Percentiles rank a stretch among this genome's conserved stretches.
Evolutionary conservation across 371 early-diverging fungal species (phyloP).

Genomic region (Circinella umbellata): DNA sequence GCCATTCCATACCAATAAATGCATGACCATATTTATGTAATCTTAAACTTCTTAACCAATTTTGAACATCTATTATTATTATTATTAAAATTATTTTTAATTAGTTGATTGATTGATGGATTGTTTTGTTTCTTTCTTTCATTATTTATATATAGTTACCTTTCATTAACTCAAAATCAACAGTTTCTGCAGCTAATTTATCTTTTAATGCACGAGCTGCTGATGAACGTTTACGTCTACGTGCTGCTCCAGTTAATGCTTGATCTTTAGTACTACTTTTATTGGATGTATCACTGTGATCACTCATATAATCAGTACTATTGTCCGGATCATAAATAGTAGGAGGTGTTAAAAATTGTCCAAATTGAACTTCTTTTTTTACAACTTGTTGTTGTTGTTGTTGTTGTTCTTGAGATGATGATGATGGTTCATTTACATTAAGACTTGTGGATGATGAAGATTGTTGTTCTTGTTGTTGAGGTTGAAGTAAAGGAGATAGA

Average conservation of each 20-base stretch:
- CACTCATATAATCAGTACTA: slow-evolving; percentile 52
- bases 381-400: slow-evolving; percentile 19
- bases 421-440: neutral
- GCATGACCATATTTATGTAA: slow-evolving; percentile 94
- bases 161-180: slow-evolving; percentile 79
- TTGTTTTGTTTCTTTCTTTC: too few relatives aligned
- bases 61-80: slow-evolving; percentile 81
- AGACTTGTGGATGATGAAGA: too few relatives aligned
- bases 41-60: slow-evolving; percentile 89
- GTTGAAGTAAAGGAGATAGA: neutral
- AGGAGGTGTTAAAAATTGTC: slow-evolving; percentile 34
- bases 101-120: too few relatives aligned
- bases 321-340: slow-evolving; percentile 41
- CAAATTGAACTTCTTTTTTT: slow-evolving; percentile 9
- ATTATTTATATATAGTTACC: too few relatives aligned
- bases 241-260: slow-evolving; percentile 46
- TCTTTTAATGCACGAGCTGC: slow-evolving; percentile 67
- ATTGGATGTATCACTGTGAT: slow-evolving; percentile 57
- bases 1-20: slow-evolving; percentile 88
- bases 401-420: too few relatives aligned
- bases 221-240: slow-evolving; percentile 53
- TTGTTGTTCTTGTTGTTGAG: neutral
- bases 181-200: slow-evolving; percentile 80
- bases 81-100: too few relatives aligned
- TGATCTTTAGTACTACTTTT: slow-evolving; percentile 27